Conservation (phyloP, 176 grass and related monocot genomes). For the Carex cristatella region DNA sequence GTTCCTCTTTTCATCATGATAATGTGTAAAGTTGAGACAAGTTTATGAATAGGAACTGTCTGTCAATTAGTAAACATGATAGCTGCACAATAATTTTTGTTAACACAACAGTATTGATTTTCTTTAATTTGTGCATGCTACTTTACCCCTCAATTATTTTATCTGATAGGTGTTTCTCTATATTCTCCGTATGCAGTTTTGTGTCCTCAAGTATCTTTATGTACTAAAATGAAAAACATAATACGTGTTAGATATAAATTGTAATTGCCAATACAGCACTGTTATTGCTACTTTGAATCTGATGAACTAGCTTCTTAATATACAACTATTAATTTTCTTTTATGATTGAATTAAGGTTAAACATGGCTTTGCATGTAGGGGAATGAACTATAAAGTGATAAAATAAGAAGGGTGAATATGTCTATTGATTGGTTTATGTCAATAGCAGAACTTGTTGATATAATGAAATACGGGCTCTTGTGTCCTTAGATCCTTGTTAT, state of each 20-base stretch:
- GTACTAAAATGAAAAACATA: background rate
- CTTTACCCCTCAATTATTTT: background rate
- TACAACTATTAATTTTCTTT: background rate
- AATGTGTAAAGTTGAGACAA: background rate
- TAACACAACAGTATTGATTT: background rate
- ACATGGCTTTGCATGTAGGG: background rate
- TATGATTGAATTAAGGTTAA: background rate
- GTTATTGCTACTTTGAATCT: background rate
- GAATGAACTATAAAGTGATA: background rate
- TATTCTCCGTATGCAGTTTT: background rate
- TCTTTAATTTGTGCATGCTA: background rate
- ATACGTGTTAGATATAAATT: background rate
- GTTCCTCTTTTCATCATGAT: background rate
- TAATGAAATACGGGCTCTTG: slow-evolving; percentile 11
- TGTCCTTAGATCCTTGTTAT: slow-evolving; percentile 10
- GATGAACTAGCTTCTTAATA: background rate
- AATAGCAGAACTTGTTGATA: background rate
- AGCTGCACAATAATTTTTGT: background rate
- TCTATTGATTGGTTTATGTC: background rate
- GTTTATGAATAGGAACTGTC: background rate
- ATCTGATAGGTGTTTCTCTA: background rate
- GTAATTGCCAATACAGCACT: background rate
- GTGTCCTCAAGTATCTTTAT: background rate
- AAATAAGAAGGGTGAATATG: background rate
- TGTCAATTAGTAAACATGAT: background rate